Conservation (phyloP, 2,329 filamentous ascomycete species). For the Aspergillus terreus region DNA sequence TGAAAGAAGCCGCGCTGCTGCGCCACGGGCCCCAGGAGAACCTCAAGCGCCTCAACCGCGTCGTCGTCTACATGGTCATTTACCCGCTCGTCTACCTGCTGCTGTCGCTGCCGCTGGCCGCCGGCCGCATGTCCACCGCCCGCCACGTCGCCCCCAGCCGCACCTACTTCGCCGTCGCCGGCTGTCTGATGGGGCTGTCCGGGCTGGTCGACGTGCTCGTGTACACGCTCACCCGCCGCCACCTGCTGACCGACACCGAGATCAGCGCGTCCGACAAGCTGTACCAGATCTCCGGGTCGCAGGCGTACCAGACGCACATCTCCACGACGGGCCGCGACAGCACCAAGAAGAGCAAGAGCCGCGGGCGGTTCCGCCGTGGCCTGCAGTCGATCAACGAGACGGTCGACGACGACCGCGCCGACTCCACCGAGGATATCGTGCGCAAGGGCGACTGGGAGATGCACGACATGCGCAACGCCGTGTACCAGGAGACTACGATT, state of each 20-base stretch:
- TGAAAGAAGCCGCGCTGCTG: constrained; percentile 32
- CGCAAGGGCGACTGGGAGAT: constrained; percentile 30
- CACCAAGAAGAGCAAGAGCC: constrained; percentile 11
- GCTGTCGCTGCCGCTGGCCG: constrained; percentile 60
- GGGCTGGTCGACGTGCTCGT: constrained; percentile 57
- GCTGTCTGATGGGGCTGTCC: constrained; percentile 54
- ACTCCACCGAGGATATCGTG: constrained; percentile 44
- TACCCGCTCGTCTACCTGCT: constrained; percentile 54
- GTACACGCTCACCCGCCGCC: constrained; percentile 54
- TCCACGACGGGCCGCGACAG: constrained; percentile 14
- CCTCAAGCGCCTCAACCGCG: constrained; percentile 34
- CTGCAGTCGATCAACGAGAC: constrained; percentile 15
- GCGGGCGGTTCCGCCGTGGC: constrained; percentile 19
- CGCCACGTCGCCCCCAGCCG: constrained; percentile 29
- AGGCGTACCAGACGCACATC: constrained; percentile 26
- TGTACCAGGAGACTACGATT: constrained; percentile 42
- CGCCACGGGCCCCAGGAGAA: constrained; percentile 30
- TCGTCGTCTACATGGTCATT: constrained; percentile 44
- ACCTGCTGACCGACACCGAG: constrained; percentile 51
- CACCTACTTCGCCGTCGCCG: constrained; percentile 49
- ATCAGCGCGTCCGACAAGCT: constrained; percentile 23
- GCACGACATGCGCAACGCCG: constrained; percentile 28
- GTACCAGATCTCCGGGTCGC: constrained; percentile 27
- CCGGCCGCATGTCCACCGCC: constrained; percentile 39
- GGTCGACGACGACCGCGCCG: constrained; percentile 30